phyloP scores from a whole-genome alignment of 2,329 filamentous ascomycete species.

The Ceratocystis cacaofunesta region DNA sequence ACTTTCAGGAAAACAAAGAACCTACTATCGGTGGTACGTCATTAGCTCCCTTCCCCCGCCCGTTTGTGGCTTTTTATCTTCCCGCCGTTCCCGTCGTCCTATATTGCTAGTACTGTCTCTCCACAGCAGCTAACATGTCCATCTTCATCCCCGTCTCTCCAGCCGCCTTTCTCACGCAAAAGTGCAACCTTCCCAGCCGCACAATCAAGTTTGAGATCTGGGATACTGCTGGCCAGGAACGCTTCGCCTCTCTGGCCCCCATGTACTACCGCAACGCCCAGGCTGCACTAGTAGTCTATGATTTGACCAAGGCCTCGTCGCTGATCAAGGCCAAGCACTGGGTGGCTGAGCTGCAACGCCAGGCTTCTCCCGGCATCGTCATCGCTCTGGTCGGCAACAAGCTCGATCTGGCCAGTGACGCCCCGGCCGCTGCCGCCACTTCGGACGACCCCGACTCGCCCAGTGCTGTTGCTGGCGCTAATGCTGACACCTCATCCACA shows the following conservation, averaged over 20 bases:
- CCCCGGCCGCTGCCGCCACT: constrained; percentile 28
- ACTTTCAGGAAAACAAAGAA: constrained; percentile 99
- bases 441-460: constrained; percentile 36
- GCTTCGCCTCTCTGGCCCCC: constrained; percentile 86
- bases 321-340: constrained; percentile 96
- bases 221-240: constrained; percentile 96
- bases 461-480: constrained; percentile 20
- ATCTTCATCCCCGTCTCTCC: constrained; percentile 10
- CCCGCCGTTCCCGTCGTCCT: neutral
- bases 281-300: constrained; percentile 94
- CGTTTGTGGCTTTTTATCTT: neutral
- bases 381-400: constrained; percentile 97
- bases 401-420: constrained; percentile 66
- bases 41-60: neutral
- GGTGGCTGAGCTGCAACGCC: constrained; percentile 92
- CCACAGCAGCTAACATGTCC: constrained; percentile 15
- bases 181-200: constrained; percentile 86
- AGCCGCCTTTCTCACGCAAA: constrained; percentile 97
- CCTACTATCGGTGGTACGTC: constrained; percentile 87
- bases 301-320: constrained; percentile 90
- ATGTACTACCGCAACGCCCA: constrained; percentile 99
- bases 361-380: constrained; percentile 90
- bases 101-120: neutral
- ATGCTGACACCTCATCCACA: constrained; percentile 33
- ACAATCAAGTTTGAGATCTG: constrained; percentile 94